These are phyloP conservation scores for Scleroderma citrinum DNA, from an alignment of 768 basidiomycete genomes.

Conservation along the genomic window DNA sequence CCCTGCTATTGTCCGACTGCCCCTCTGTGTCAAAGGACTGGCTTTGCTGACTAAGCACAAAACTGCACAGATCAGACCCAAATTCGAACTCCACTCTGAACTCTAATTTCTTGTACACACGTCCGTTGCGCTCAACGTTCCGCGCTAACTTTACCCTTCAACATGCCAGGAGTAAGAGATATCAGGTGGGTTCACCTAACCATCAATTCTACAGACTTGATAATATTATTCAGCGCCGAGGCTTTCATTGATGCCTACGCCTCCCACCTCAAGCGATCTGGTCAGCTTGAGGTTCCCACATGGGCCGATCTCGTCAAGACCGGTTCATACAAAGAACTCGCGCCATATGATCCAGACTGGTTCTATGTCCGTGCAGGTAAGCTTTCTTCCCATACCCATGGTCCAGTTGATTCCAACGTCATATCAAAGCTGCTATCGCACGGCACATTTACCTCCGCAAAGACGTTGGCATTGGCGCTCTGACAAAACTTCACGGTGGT, in stretches of 20 bases:
- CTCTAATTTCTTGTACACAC: conserved; percentile 36
- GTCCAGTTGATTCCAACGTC: background rate
- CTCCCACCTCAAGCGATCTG: conserved; percentile 94
- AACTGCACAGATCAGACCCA: conserved; percentile 46
- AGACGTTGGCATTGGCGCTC: conserved; percentile 89
- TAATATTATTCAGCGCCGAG: conserved; percentile 67
- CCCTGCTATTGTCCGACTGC: background rate
- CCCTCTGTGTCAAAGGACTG: too few species aligned
- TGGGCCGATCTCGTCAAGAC: conserved; percentile 99
- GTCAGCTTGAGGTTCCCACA: conserved; percentile 97
- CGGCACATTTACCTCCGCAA: conserved; percentile 99
- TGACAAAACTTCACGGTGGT: conserved; percentile 95
- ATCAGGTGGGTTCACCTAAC: conserved; percentile 48
- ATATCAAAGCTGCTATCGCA: conserved; percentile 76
- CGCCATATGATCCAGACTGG: conserved; percentile 99
- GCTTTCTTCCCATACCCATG: conserved; percentile 22
- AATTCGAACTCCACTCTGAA: conserved; percentile 30
- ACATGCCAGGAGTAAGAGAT: conserved; percentile 81
- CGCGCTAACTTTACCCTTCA: conserved; percentile 38
- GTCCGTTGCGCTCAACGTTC: too few species aligned
- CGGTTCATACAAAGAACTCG: conserved; percentile 94
- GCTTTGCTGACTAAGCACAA: conserved; percentile 34
- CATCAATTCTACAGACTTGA: conserved; percentile 2
- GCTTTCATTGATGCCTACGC: conserved; percentile 92
- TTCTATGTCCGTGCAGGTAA: conserved; percentile 97